phyloP scores from a whole-genome alignment of 1,284 basidiomycete genomes.

The Malassezia slooffiae region DNA sequence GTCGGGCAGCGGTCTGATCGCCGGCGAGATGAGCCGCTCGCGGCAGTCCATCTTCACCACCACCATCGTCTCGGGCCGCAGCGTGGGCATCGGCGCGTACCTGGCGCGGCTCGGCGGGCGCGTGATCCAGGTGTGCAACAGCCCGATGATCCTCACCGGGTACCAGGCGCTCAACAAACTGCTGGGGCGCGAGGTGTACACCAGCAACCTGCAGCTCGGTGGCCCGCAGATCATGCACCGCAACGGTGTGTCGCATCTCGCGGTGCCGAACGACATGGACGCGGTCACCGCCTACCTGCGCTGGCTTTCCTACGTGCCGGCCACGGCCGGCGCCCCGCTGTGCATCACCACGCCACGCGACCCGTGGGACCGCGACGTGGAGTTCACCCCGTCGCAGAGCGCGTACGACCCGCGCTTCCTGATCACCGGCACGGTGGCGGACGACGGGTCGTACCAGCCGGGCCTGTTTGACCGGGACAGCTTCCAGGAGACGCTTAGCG shows the following conservation, averaged over 20 bases:
- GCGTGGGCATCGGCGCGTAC: constrained; percentile 98
- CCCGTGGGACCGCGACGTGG: constrained; percentile 83
- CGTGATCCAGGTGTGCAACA: constrained; percentile 95
- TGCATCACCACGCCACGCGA: constrained; percentile 30
- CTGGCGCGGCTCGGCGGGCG: constrained; percentile 95
- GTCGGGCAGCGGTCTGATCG: constrained; percentile 91
- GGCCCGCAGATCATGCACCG: constrained; percentile 62
- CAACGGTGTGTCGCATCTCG: constrained; percentile 84
- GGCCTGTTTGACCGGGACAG: constrained; percentile 96
- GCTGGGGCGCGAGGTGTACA: constrained; percentile 95
- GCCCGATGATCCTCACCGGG: constrained; percentile 97
- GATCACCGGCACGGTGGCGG: constrained; percentile 82
- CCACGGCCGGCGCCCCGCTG: constrained; percentile 19
- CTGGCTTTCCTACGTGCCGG: constrained; percentile 82
- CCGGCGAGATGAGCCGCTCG: constrained; percentile 93
- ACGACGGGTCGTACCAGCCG: constrained; percentile 61
- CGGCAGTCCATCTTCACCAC: constrained; percentile 99
- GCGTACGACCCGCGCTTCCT: constrained; percentile 97
- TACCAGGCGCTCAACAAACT: constrained; percentile 97
- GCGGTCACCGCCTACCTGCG: constrained; percentile 52
- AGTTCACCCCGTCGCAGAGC: constrained; percentile 68
- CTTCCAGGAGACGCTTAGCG: constrained; percentile 77
- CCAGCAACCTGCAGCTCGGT: constrained; percentile 94
- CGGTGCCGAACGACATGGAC: constrained; percentile 74
- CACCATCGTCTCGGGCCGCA: constrained; percentile 94